A percentile compares a stretch with the other conserved stretches of the same genome.
These are phyloP conservation scores for Amniculicola lignicola DNA, from an alignment of 495 filamentous ascomycete species.

Conservation along the genomic window DNA sequence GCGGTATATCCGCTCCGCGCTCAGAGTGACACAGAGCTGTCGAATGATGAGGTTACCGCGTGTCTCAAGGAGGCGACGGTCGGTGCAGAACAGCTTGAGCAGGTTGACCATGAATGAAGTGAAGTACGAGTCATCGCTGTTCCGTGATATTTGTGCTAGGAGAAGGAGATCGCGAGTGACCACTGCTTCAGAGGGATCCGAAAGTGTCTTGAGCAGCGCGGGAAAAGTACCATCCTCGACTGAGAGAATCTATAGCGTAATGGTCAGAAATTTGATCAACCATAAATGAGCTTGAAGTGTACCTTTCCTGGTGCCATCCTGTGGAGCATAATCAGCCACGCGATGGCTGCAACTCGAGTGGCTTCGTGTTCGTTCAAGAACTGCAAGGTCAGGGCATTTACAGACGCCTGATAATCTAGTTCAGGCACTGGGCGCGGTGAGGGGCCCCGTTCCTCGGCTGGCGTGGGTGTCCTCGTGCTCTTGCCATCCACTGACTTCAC, in stretches of 20 bases:
- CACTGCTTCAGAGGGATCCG: slow-evolving; percentile 91
- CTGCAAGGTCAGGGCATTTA: slow-evolving; percentile 87
- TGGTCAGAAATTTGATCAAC: neutral
- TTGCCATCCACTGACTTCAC: slow-evolving; percentile 44
- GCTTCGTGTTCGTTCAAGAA: slow-evolving; percentile 97
- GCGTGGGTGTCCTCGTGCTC: slow-evolving; percentile 35
- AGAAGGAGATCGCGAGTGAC: slow-evolving; percentile 94
- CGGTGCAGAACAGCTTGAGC: slow-evolving; percentile 90
- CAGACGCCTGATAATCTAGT: slow-evolving; percentile 95
- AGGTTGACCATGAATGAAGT: slow-evolving; percentile 97
- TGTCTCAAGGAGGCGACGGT: slow-evolving; percentile 84
- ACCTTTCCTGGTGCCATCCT: slow-evolving; percentile 91
- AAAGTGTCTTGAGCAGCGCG: slow-evolving; percentile 91
- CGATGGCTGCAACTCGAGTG: slow-evolving; percentile 86
- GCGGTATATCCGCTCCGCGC: slow-evolving; percentile 92
- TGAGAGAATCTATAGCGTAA: slow-evolving; percentile 53
- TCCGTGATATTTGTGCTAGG: slow-evolving; percentile 90
- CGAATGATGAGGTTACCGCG: slow-evolving; percentile 95
- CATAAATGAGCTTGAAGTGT: neutral
- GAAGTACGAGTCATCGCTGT: slow-evolving; percentile 97
- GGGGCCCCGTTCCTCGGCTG: slow-evolving; percentile 35
- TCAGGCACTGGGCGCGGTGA: slow-evolving; percentile 56
- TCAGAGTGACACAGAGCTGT: slow-evolving; percentile 87
- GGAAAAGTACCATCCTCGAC: slow-evolving; percentile 98
- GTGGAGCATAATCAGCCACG: slow-evolving; percentile 97